These are phyloP conservation scores for Sambucus nigra DNA, from an alignment of 129 eudicot genomes.

Conservation along the genomic window DNA sequence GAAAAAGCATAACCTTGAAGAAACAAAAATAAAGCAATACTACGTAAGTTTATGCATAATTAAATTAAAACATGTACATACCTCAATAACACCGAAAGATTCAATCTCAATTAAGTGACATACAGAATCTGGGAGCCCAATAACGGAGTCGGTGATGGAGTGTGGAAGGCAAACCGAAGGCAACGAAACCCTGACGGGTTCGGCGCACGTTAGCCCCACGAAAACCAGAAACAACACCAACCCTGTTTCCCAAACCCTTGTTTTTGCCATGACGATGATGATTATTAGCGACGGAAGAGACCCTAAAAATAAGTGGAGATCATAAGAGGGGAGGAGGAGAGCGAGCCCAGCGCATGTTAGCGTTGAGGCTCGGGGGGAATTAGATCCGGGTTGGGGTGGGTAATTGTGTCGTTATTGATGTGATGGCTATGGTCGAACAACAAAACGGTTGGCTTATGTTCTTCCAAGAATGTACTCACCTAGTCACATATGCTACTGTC, in stretches of 20 bases:
- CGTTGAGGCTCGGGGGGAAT: constrained; percentile 1
- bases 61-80: constrained; percentile 8
- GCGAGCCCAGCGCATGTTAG: constrained; percentile 8
- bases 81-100: constrained; percentile 51
- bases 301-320: background rate
- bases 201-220: constrained; percentile 32
- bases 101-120: constrained; percentile 28
- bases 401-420: background rate
- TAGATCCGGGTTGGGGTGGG: background rate
- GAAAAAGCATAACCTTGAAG: no score
- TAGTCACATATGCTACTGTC: no score
- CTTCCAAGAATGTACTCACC: no score
- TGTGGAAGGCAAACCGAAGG: constrained; percentile 22
- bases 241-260: constrained; percentile 25
- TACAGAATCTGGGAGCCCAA: constrained; percentile 19
- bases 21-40: background rate
- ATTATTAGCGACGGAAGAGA: background rate
- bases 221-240: constrained; percentile 29
- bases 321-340: background rate
- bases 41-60: no score
- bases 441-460: constrained; percentile 1
- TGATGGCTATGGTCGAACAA: background rate
- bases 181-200: constrained; percentile 27
- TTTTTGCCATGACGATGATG: constrained; percentile 10
- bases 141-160: constrained; percentile 38